Base-by-base conservation (phyloP, 805 yeast genomes). In the Hanseniaspora lachancei region DNA sequence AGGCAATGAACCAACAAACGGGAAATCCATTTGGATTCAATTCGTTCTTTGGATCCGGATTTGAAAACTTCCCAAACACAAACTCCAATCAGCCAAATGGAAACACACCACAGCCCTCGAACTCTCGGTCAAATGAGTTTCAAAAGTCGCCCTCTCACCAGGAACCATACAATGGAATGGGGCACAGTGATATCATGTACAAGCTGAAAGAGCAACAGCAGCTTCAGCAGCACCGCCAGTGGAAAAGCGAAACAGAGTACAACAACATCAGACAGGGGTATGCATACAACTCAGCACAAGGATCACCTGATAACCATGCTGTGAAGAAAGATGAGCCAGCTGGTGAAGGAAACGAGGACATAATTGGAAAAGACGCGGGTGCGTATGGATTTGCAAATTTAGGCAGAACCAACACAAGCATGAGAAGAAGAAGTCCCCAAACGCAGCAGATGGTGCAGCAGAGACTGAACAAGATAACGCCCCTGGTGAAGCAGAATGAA, bases 201-300 rank as follows among this genome's bases (percentile, higher is more conserved):
- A 69, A 67, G 38, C 57, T 60, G 52, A 59, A 63, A 16, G 63
- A 64, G 16, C 67, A 61, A 54, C 69, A 65, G 29, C 61, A 60
- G 54, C 57, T 61, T 9, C 64, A 63, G 21, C 70, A 63, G 40
- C 68, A 63, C 23, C 63, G 39, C 21, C 39, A 55, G 54, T 61
- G 23, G 62, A 64, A 34, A 66, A 63, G 56, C 65, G 65, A 32
- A 55, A 58, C 50, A 32, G 49, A 61, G 58, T 61, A 5, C 58
- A 51, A 32, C 58, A 52, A n/a, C 51, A 50, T 20, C 49, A 42
- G 23, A 57, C 29, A 15, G 47, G 9, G 16, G 5, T 42, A 21
- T n/a, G 9, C 12, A 15, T 24, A 42, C 34, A 15, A 23, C 34
- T 42, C 47, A n/a, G 34, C 29, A 9, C 47, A 42, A 15, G 34